Base-by-base conservation (phyloP, 768 basidiomycete genomes). In the Leucosporidium creatinivorum region DNA sequence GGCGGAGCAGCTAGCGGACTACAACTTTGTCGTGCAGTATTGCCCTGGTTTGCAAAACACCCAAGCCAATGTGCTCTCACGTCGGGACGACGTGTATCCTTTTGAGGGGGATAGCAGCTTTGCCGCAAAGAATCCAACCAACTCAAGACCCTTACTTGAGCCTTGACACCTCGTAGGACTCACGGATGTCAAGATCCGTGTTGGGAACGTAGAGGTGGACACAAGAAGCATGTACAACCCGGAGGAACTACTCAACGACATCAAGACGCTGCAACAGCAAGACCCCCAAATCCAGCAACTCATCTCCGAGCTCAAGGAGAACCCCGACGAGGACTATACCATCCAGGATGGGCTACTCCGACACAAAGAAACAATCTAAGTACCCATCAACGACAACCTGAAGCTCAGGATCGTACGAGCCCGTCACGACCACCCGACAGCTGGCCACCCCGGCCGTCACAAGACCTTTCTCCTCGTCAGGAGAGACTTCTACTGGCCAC, bases 401-500 rank as follows among this genome's bases (percentile, higher is more conserved):
- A 61, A 54, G 10, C 31, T 65, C 30, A 64, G 44, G 57, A 78
- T 54, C 72, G 63, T 82, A 13, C 67, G 76, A 15, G 65, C 64
- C 9, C 73, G 72, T 25, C 83, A 83, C 69, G 80, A 84, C 63
- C 62, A 70, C 26, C 71, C 76, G 3, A 58, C 78, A 28, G 76
- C 77, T 33, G 82, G 83, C 18, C 83, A 84, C 61, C 80, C 77
- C 10, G 82, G 83, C 4, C 75, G 70, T 18, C 69, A 65, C 3
- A 74, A 74, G 21, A 83, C 82, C 0, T 62, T 74, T 13, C 69
- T 77, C 5, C 64, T 78, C 2, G 67, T 83, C 5, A 54, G 50
- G 0, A 74, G 77, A 7, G 74, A 82, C 51, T 83, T 79, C 69
- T 80, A 75, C 3, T 84, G 82, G 82, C 82, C 77, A 2, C 60